Evolutionary conservation across 768 basidiomycete genomes (phyloP).

Genomic region (Naganishia kalamii): DNA sequence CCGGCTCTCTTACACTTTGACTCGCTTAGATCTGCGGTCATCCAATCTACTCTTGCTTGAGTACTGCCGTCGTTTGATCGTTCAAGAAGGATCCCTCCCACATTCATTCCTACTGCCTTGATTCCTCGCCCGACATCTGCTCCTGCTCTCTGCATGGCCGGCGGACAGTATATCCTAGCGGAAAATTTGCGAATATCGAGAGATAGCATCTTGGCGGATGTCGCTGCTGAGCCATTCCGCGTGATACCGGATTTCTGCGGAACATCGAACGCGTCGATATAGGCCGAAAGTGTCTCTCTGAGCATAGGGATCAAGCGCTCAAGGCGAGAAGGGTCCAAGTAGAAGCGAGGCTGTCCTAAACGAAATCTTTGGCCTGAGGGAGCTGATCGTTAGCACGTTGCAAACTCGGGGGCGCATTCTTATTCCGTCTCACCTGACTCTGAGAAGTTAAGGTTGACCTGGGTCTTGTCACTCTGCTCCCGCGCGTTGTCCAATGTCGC

Average conservation of each 20-base stretch:
- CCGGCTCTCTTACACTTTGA: neutral
- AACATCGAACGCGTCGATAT: neutral
- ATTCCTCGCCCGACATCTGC: neutral
- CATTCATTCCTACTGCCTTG: neutral
- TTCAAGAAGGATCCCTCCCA: neutral
- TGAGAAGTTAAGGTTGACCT: neutral
- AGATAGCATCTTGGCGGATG: neutral
- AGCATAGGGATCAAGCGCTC: slow-evolving; percentile 3
- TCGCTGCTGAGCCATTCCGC: too few relatives aligned
- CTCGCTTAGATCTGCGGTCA: neutral
- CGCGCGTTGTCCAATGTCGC: neutral
- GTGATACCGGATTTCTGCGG: neutral
- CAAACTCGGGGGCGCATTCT: neutral
- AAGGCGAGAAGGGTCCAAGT: slow-evolving; percentile 10
- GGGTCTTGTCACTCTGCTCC: neutral
- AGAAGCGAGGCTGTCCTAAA: neutral
- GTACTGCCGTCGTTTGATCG: neutral
- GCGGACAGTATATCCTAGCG: neutral
- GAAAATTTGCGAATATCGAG: neutral
- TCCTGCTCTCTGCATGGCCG: neutral
- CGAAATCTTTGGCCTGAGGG: neutral
- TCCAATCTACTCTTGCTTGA: neutral
- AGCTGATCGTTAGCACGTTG: slow-evolving; percentile 20
- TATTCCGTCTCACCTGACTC: neutral
- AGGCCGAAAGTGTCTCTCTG: neutral